Conservation (phyloP, 495 filamentous ascomycete species). For the Penicillium cosmopolitanum region DNA sequence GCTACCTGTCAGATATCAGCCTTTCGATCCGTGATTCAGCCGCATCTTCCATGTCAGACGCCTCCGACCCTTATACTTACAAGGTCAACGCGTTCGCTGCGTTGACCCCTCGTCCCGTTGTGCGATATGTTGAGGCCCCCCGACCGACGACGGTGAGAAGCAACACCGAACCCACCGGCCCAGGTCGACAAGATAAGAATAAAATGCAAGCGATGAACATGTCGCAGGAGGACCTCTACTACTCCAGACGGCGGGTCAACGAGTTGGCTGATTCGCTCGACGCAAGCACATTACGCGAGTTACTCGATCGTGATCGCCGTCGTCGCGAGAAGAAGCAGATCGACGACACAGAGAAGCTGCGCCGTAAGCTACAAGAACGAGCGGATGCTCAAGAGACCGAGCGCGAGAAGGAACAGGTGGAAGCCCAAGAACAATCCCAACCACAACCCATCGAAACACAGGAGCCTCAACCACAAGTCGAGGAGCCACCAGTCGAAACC, state of each 20-base stretch:
- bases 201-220: constrained; percentile 49
- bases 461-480: constrained; percentile 1
- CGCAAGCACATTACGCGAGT: constrained; percentile 75
- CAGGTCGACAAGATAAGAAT: constrained; percentile 40
- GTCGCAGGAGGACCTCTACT: constrained; percentile 64
- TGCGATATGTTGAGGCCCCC: constrained; percentile 71
- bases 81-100: constrained; percentile 74
- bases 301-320: constrained; percentile 83
- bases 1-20: constrained; percentile 71
- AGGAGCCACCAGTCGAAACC: background rate
- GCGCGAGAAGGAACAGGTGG: constrained; percentile 36
- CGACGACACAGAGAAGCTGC: constrained; percentile 70
- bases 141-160: constrained; percentile 46
- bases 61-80: constrained; percentile 71
- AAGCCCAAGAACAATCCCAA: constrained; percentile 25
- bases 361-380: constrained; percentile 67
- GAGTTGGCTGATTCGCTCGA: constrained; percentile 80
- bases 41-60: constrained; percentile 70
- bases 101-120: constrained; percentile 76
- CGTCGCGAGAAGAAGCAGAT: constrained; percentile 73
- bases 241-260: constrained; percentile 72
- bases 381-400: constrained; percentile 66
- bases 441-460: background rate
- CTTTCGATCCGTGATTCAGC: constrained; percentile 73
- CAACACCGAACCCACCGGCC: constrained; percentile 38